phyloP scores from a whole-genome alignment of 352 stramenopile species.

The Phytopythium sindhum region DNA sequence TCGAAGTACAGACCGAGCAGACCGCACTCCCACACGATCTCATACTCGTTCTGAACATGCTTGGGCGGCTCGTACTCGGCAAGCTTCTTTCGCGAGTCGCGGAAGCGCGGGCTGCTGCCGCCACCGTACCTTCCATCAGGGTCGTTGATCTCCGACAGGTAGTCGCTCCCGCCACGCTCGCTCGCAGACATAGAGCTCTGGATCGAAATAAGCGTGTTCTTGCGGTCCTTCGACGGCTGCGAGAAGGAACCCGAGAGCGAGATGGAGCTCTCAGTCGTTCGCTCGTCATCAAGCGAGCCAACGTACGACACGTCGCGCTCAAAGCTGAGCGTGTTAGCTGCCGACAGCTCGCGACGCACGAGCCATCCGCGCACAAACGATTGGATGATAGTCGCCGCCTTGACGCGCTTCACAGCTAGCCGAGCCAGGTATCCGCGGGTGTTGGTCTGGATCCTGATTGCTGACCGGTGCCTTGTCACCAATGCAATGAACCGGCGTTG shows the following conservation, averaged over 20 bases:
- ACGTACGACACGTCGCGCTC: constrained; percentile 76
- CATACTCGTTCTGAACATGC: constrained; percentile 76
- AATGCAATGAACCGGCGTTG: constrained; percentile 37
- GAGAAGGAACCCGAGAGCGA: constrained; percentile 50
- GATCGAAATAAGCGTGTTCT: constrained; percentile 54
- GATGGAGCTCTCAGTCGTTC: constrained; percentile 41
- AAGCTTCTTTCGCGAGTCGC: constrained; percentile 54
- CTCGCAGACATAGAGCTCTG: constrained; percentile 53
- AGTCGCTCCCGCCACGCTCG: constrained; percentile 44
- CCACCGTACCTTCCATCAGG: constrained; percentile 39
- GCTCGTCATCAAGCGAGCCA: constrained; percentile 52
- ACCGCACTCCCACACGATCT: constrained; percentile 87
- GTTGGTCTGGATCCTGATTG: constrained; percentile 47
- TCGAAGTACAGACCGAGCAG: constrained; percentile 84
- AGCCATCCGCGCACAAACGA: constrained; percentile 81
- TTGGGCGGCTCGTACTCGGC: constrained; percentile 61
- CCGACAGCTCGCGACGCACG: constrained; percentile 66
- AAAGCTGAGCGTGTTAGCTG: constrained; percentile 74
- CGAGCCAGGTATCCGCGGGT: constrained; percentile 44
- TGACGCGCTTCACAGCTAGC: constrained; percentile 35
- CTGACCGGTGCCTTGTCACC: constrained; percentile 36
- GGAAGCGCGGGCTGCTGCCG: constrained; percentile 39
- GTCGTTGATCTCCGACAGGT: constrained; percentile 41
- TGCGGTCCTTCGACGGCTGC: constrained; percentile 24
- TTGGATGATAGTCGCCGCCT: constrained; percentile 61